A percentile compares a stretch with the other conserved stretches of the same genome.
Conservation (phyloP, 2,329 filamentous ascomycete species). For the Pyricularia sp. region DNA sequence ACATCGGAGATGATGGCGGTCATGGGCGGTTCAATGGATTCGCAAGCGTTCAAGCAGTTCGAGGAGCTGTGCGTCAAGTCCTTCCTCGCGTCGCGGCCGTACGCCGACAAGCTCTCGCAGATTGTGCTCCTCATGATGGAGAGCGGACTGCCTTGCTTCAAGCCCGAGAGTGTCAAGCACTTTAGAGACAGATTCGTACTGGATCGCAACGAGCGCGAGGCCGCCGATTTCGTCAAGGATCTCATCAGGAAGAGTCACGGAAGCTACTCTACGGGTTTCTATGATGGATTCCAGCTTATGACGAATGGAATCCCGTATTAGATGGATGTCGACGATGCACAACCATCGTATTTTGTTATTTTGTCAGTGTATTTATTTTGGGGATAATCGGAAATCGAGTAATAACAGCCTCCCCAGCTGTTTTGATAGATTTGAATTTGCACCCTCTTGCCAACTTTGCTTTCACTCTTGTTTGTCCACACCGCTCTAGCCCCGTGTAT, state of each 20-base stretch:
- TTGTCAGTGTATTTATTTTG: not conserved
- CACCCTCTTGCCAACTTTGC: not conserved
- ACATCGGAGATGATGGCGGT: slow-evolving; percentile 98
- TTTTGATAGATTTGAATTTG: not conserved
- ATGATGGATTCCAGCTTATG: slow-evolving; percentile 94
- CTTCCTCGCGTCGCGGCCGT: slow-evolving; percentile 76
- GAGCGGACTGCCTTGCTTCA: slow-evolving; percentile 92
- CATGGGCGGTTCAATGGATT: slow-evolving; percentile 77
- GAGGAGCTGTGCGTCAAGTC: slow-evolving; percentile 94
- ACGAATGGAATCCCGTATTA: slow-evolving; percentile 96
- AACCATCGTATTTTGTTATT: not conserved
- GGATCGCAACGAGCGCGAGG: slow-evolving; percentile 82
- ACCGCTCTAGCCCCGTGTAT: not conserved
- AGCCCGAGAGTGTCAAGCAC: slow-evolving; percentile 84
- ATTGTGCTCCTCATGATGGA: slow-evolving; percentile 93
- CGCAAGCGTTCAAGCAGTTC: slow-evolving; percentile 88
- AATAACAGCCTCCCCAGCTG: not conserved
- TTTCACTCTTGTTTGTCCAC: not conserved
- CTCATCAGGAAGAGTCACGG: slow-evolving; percentile 81
- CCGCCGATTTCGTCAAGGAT: slow-evolving; percentile 84
- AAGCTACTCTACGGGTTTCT: slow-evolving; percentile 84
- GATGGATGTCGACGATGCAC: slow-evolving; percentile 1
- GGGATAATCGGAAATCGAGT: not conserved
- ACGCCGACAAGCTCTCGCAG: slow-evolving; percentile 79
- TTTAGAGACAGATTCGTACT: slow-evolving; percentile 88